Base-by-base conservation (phyloP, 495 filamentous ascomycete species). In the Massariosphaeria phaeospora region DNA sequence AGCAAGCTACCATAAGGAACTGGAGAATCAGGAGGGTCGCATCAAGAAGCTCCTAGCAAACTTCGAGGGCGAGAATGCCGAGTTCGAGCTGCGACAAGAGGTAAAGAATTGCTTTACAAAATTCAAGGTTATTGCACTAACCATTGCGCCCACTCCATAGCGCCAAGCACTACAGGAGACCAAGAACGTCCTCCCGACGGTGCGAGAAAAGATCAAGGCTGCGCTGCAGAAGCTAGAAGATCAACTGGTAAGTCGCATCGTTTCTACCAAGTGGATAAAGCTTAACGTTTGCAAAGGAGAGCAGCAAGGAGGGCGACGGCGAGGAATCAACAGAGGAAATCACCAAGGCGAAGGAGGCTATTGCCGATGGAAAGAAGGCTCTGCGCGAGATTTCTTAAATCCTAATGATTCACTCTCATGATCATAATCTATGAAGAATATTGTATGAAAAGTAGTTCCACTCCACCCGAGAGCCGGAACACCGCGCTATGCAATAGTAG, bases 1-100 rank as follows among this genome's bases (percentile, higher is more conserved):
- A 66, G 75, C 76, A 29, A 89, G 82, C 67, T 96, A 98, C 73
- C 86, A 89, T 70, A 83, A 84, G 60, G 93, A 98, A 66, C 76
- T 88, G 18, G 71, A 76, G 52, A 70, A 80, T 51, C 89, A 96
- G 62, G 77, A 84, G 49, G 75, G 75, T 52, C 82, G 84, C 35
- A 77, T 96, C 33, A 70, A 80, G 72, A 83, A 85, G 70, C 73
- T 89, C 13, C 69, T 82, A 55, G 44, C 69, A 69, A 62, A 54
- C 58, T 63, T 49, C 27, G 68, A 64, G 5, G 70, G 75, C 2
- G 79, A 78, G 17, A 75, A 78, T 39, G 69, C 67, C 15, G 70
- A 82, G 59, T 96, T 75, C 61, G 66, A 78, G 43, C 62, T 96
- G 51, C 88, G 81, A 70, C 91, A 98, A 66, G 88, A 93, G 83